phyloP scores from a whole-genome alignment of 495 filamentous ascomycete genomes.

The Tuber umbilicatum region DNA sequence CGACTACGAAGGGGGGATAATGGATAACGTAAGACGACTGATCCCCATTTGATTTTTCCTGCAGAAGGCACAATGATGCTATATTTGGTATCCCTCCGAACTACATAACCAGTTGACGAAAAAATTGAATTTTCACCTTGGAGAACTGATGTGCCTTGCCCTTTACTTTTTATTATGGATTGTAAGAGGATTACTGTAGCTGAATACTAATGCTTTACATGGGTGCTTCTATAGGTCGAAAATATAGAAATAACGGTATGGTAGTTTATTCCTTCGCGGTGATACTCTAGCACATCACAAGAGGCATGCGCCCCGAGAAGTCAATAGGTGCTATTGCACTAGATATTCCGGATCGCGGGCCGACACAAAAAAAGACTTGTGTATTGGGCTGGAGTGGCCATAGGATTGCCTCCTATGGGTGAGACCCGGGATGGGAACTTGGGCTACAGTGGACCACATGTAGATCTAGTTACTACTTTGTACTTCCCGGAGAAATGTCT shows the following conservation, averaged over 20 bases:
- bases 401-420: background rate
- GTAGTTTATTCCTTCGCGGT: background rate
- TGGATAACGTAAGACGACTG: background rate
- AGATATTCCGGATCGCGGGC: background rate
- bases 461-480: background rate
- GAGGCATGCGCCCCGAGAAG: background rate
- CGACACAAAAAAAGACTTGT: background rate
- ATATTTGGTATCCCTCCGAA: background rate
- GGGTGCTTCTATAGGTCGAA: background rate
- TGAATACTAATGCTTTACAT: background rate
- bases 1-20: background rate
- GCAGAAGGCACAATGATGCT: background rate
- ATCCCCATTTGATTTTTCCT: background rate
- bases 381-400: background rate
- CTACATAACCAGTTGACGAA: constrained; percentile 12
- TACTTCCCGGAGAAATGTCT: background rate
- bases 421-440: background rate
- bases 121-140: constrained; percentile 18
- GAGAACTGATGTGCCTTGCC: constrained; percentile 13
- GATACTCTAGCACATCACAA: background rate
- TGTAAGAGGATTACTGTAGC: background rate
- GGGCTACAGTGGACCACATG: background rate
- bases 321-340: background rate
- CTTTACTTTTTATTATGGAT: background rate
- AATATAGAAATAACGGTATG: background rate